A percentile compares a stretch with the other conserved stretches of the same genome.
Conservation (phyloP, 2,329 filamentous ascomycete genomes). For the Fusarium avenaceum region DNA sequence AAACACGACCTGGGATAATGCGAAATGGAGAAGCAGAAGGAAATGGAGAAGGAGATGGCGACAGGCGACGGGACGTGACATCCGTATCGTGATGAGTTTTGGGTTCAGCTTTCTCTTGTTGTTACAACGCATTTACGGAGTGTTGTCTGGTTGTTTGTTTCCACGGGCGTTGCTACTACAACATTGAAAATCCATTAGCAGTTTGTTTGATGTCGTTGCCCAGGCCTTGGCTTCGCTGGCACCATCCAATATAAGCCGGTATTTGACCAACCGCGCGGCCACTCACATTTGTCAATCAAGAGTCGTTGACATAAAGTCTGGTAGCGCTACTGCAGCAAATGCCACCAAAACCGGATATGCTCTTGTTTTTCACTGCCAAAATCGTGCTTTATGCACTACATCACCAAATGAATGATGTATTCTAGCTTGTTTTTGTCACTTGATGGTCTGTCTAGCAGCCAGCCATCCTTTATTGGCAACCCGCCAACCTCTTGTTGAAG, state of each 20-base stretch:
- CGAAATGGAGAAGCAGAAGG: slow-evolving; percentile 10
- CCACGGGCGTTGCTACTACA: background rate
- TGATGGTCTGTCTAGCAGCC: background rate
- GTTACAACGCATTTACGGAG: background rate
- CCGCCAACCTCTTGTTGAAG: slow-evolving; percentile 16
- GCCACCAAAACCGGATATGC: slow-evolving; percentile 30
- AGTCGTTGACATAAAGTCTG: slow-evolving; percentile 31
- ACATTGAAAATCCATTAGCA: too few relatives aligned
- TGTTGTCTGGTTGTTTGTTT: slow-evolving; percentile 7
- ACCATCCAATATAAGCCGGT: background rate
- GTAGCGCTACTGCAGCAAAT: slow-evolving; percentile 25
- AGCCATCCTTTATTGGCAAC: background rate
- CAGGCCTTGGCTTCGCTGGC: slow-evolving; percentile 25
- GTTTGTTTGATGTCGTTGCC: background rate
- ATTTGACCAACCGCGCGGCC: slow-evolving; percentile 22
- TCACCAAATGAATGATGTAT: slow-evolving; percentile 21
- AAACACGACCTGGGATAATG: slow-evolving; percentile 39
- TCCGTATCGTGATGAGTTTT: slow-evolving; percentile 8
- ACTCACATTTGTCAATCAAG: slow-evolving; percentile 2
- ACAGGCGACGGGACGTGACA: slow-evolving; percentile 17
- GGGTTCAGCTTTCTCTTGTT: slow-evolving; percentile 4
- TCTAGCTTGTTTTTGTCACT: slow-evolving; percentile 11
- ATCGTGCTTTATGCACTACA: slow-evolving; percentile 25
- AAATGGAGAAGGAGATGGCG: slow-evolving; percentile 8
- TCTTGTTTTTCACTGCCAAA: slow-evolving; percentile 14